Percentiles rank a stretch among this genome's conserved stretches.
phyloP scores from a whole-genome alignment of 371 early-diverging fungal species.

The Choanephora cucurbitarum region DNA sequence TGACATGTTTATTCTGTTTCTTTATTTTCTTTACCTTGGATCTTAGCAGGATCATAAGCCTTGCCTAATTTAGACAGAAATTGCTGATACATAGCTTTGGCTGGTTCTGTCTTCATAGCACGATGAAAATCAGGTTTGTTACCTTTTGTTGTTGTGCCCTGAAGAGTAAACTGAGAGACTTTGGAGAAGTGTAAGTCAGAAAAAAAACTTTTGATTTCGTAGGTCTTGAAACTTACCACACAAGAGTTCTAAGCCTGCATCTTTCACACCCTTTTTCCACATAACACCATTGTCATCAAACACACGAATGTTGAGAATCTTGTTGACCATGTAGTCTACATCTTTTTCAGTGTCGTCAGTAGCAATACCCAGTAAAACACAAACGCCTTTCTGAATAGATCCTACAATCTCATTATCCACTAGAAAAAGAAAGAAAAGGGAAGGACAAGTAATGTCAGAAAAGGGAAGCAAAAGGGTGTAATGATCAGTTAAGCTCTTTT shows the following conservation, averaged over 20 bases:
- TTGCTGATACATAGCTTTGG: conserved; percentile 70
- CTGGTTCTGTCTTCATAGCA: conserved; percentile 74
- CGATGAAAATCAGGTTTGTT: conserved; percentile 89
- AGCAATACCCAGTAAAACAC: conserved; percentile 76
- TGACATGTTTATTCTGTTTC: too few species aligned
- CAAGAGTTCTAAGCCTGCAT: conserved; percentile 69
- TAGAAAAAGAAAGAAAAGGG: conserved; percentile 2
- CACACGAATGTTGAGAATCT: conserved; percentile 75
- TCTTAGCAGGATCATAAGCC: conserved; percentile 61
- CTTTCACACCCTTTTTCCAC: conserved; percentile 80
- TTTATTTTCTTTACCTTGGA: conserved; percentile 59
- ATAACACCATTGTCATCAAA: conserved; percentile 66
- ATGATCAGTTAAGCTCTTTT: too few species aligned
- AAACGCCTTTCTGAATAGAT: conserved; percentile 73
- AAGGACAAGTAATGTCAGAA: background rate
- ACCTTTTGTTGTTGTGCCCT: conserved; percentile 73
- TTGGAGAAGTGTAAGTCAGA: background rate
- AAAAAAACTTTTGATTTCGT: background rate
- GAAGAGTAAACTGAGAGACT: conserved; percentile 89
- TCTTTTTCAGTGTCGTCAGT: conserved; percentile 74
- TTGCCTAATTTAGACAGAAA: conserved; percentile 73
- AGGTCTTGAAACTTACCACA: conserved; percentile 52
- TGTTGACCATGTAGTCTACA: conserved; percentile 71
- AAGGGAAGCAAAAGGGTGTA: background rate
- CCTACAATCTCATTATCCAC: conserved; percentile 71